Base-by-base conservation (phyloP, 495 filamentous ascomycete genomes). In the Cercophora sp. region DNA sequence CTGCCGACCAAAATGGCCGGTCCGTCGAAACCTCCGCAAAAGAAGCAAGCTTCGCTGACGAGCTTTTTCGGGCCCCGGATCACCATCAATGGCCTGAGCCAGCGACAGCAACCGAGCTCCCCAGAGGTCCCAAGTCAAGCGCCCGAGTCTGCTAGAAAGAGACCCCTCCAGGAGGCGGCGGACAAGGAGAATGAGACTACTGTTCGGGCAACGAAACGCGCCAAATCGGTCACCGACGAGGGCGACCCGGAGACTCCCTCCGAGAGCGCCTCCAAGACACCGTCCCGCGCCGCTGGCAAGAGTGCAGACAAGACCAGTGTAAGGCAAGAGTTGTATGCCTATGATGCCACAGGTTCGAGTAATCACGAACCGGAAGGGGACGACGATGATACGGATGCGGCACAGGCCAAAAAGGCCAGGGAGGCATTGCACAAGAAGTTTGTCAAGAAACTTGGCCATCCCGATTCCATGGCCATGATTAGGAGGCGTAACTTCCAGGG, bases 381-480 rank as follows among this genome's bases (percentile, higher is more conserved):
- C 16, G 71, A 77, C 0, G 77, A 82, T 4, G 70, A 70, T 13
- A 73, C 76, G 3, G 79, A 82, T 11, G 77, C 78, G 50, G 66
- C 63, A 5, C 67, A 58, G 0, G 61, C 63, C 15, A 78, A 61
- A 59, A 67, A 64, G 24, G 67, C 71, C 50, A 90, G 82, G 59
- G 82, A 88, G 56, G 84, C 79, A 48, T 72, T 96, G 16, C 93
- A 96, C 62, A 75, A 85, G 55, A 86, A 87, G 54, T 98, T 96
- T 59, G 85, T 96, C 15, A 87, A 88, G 72, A 94, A 88, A 62
- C 79, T 98, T 3, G 91, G 93, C 3, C 82, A 82, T 23, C 81
- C 89, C 6, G 91, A 94, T 58, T 90, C 88, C 56, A 73, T 93
- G 44, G 78, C 84, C 13, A 80, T 82, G 41, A 81, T 88, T 55